Evolutionary conservation across 2,329 filamentous ascomycete species (phyloP), one percentile per base, ranked within the genome.

Genomic region (Didymella lethalis): DNA sequence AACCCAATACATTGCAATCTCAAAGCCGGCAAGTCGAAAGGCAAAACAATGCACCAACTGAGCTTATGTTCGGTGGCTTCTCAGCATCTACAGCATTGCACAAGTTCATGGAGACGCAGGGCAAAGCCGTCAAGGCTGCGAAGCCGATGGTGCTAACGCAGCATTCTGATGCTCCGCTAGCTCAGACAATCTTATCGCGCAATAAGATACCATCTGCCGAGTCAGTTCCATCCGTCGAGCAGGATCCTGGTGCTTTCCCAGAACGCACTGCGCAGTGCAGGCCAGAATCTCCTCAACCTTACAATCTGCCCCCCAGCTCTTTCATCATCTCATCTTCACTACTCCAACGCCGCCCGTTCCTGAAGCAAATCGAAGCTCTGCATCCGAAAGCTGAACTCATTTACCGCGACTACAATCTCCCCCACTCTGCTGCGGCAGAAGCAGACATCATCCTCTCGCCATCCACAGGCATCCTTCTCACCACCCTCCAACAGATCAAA

Each of bases 401-500:
- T 8, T 88, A 90, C 62, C 82, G 88, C 48, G 86, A 90, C 63
- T 88, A 86, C 57, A 74, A 74, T 4, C 51, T 68, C 10, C 64
- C 66, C 4, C 65, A 70, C 50, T 70, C 64, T 7, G 44, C 64
- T 20, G 29, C 46, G 0, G 77, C 80, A 6, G 90, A 92, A 72
- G 89, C 91, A 2, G 93, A 97, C 67, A 76, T 97, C 3, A 84
- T 90, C 0, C 67, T 93, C 5, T 91, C 91, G 0, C 87, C 91
- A 0, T 82, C 80, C 0, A 86, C 85, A 0, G 92, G 90, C 0
- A 78, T 96, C 2, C 75, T 96, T 0, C 70, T 90, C 20, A 91
- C 91, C 0, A 90, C 86, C 0, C 78, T 93, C 5, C 86, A 93
- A 61, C 87, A 89, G 64, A 82, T 90, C 26, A 89, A 88, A 43